Percentiles rank a stretch among this genome's conserved stretches.
phyloP scores from a whole-genome alignment of 202 grass and related monocot species.

The Panicum virgatum region DNA sequence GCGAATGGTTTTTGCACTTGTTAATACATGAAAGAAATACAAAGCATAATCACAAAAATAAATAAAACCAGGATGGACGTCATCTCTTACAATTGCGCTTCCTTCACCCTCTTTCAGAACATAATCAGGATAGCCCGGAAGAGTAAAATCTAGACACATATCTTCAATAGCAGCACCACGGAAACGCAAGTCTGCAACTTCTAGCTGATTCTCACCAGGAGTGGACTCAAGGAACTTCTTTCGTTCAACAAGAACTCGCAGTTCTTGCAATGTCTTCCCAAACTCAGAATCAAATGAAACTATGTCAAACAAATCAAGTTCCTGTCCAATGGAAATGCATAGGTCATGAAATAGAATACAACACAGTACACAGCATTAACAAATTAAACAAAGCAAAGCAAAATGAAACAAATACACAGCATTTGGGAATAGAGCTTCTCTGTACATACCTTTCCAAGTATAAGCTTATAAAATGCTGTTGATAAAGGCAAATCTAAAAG shows the following conservation, averaged over 20 bases:
- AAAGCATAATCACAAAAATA: constrained; percentile 1
- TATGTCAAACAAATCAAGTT: constrained; percentile 75
- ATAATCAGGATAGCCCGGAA: constrained; percentile 73
- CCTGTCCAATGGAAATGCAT: constrained; percentile 36
- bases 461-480: constrained; percentile 62
- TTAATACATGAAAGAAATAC: not conserved
- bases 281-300: constrained; percentile 59
- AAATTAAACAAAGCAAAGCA: constrained; percentile 23
- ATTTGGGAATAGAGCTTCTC: not conserved
- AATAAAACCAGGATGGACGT: not conserved
- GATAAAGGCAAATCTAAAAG: constrained; percentile 71
- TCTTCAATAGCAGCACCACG: constrained; percentile 49
- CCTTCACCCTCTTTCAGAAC: constrained; percentile 56
- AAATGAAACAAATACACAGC: constrained; percentile 12
- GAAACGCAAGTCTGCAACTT: constrained; percentile 47
- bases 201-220: constrained; percentile 22
- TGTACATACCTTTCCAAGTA: constrained; percentile 57
- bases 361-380: not conserved
- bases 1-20: not conserved
- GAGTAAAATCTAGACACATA: constrained; percentile 66
- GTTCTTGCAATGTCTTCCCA: constrained; percentile 66
- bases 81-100: constrained; percentile 44
- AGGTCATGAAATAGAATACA: not conserved
- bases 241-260: constrained; percentile 54
- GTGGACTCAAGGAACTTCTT: constrained; percentile 49